phyloP scores from a whole-genome alignment of 805 yeast species.

The Schwanniomyces sp. region DNA sequence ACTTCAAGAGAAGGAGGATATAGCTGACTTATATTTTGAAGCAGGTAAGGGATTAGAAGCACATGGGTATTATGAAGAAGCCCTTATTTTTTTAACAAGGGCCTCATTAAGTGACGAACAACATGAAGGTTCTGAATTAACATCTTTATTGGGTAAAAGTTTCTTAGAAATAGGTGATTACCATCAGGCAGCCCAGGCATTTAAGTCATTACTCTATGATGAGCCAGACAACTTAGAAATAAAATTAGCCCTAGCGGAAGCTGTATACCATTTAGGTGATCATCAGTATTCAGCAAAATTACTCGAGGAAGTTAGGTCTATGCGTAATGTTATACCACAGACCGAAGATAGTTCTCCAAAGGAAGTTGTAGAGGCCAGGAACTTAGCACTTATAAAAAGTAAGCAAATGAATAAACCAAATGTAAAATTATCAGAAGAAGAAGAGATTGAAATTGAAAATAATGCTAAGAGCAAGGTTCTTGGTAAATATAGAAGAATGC shows the following conservation, averaged over 20 bases:
- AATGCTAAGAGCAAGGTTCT: conserved; percentile 57
- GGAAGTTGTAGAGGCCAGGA: conserved; percentile 6
- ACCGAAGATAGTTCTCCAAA: conserved; percentile 1
- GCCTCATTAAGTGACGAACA: conserved; percentile 56
- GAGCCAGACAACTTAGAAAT: conserved; percentile 71
- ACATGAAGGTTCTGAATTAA: conserved; percentile 48
- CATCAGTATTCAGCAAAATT: conserved; percentile 55
- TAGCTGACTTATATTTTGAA: conserved; percentile 70
- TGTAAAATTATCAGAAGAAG: conserved; percentile 37
- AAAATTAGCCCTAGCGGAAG: conserved; percentile 78
- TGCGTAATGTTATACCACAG: conserved; percentile 3
- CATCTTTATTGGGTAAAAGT: conserved; percentile 71
- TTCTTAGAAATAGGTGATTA: conserved; percentile 71
- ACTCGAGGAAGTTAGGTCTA: conserved; percentile 51
- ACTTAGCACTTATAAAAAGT: conserved; percentile 15
- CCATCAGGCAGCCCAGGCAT: conserved; percentile 61
- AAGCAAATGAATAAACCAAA: conserved; percentile 10
- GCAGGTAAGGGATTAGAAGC: conserved; percentile 76
- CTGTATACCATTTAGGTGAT: conserved; percentile 66
- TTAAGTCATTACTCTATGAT: conserved; percentile 49
- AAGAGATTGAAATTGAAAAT: conserved; percentile 55
- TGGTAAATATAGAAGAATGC: conserved; percentile 55
- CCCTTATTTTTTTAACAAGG: conserved; percentile 62
- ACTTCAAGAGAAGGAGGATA: conserved; percentile 56
- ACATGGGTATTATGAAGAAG: conserved; percentile 71